Conservation (phyloP, 2,329 filamentous ascomycete genomes). For the Thelonectria olida region DNA sequence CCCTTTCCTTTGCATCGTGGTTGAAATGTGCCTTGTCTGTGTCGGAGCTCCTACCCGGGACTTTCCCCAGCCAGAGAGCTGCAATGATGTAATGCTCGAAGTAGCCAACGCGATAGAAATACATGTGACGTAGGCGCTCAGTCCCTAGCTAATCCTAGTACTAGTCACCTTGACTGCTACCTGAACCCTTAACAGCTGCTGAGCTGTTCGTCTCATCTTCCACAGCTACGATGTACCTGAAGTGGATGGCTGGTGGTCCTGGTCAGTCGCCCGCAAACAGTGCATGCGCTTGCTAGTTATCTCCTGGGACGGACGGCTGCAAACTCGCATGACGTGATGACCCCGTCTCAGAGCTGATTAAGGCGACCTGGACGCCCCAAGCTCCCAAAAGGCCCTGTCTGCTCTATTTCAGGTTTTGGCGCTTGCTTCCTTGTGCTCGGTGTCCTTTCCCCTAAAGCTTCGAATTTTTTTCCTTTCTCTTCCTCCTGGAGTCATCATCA, state of each 20-base stretch:
- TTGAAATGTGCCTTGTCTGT: neutral
- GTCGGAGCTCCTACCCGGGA: constrained; percentile 1
- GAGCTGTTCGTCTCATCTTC: constrained; percentile 2
- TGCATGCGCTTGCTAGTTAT: constrained; percentile 7
- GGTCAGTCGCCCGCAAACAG: neutral
- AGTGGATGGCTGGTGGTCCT: neutral
- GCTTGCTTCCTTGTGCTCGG: neutral
- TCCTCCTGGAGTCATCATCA: constrained; percentile 30
- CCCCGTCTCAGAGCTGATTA: constrained; percentile 23
- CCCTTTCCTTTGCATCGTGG: constrained; percentile 13
- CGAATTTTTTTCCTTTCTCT: constrained; percentile 23
- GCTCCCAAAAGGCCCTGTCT: constrained; percentile 12
- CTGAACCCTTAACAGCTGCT: constrained; percentile 12
- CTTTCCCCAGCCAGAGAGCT: neutral
- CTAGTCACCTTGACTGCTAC: constrained; percentile 26
- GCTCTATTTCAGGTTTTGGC: constrained; percentile 6
- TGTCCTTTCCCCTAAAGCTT: constrained; percentile 28
- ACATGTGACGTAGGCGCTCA: constrained; percentile 28
- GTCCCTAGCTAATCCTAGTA: constrained; percentile 13
- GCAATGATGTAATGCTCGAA: constrained; percentile 34
- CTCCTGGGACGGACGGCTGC: neutral
- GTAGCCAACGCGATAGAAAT: constrained; percentile 6
- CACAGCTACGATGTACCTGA: neutral
- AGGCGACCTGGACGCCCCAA: neutral
- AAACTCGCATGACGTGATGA: constrained; percentile 12